Evolutionary conservation across 2,329 filamentous ascomycete genomes (phyloP).

Genomic region (Onygenales sp.): DNA sequence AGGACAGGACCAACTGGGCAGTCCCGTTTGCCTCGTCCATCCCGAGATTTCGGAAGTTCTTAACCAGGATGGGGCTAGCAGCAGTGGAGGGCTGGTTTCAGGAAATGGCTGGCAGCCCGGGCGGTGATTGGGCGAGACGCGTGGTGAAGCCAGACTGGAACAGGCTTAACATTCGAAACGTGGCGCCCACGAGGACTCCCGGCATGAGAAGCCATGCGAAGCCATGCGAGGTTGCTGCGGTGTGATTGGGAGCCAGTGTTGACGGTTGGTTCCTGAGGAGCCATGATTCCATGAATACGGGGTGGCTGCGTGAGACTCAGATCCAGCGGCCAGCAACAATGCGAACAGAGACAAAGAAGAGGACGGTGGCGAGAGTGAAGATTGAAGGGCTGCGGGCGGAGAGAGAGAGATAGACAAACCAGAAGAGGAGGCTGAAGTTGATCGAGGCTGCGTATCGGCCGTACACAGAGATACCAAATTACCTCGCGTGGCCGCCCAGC

Average conservation of each 20-base stretch:
- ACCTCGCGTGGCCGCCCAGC: not conserved
- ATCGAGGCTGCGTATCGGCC: not conserved
- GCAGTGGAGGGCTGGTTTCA: not conserved
- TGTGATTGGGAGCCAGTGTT: not conserved
- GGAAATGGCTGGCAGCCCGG: not conserved
- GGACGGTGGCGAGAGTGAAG: no score
- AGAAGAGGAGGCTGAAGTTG: not conserved
- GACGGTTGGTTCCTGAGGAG: no score
- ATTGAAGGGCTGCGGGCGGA: no score
- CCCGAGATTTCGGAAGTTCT: not conserved
- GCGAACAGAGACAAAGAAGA: no score
- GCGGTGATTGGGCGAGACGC: not conserved
- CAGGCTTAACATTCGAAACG: not conserved
- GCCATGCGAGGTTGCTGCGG: not conserved
- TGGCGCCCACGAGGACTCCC: slow-evolving; percentile 1
- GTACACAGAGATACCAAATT: not conserved
- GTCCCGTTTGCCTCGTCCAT: not conserved
- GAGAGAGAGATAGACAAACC: not conserved
- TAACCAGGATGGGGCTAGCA: not conserved
- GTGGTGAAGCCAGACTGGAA: not conserved
- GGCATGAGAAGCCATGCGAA: not conserved
- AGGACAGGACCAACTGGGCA: not conserved
- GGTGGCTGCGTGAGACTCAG: no score
- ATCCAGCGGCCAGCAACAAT: no score
- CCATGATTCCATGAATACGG: no score